Conservation (phyloP, 2,329 filamentous ascomycete genomes). For the Stachybotrys elegans region DNA sequence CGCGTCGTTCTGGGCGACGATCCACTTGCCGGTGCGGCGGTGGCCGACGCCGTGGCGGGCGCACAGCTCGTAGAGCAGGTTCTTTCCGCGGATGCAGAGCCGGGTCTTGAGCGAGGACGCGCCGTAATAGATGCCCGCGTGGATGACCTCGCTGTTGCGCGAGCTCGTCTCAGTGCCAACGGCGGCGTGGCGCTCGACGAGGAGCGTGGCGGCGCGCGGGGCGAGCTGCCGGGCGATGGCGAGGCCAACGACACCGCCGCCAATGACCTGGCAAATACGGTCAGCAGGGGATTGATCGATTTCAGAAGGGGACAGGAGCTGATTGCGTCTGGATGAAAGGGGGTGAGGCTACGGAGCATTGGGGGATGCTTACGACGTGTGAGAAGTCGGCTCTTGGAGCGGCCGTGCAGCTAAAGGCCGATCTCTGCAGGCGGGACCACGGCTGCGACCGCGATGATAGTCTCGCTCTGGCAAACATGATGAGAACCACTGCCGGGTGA, state of each 20-base stretch:
- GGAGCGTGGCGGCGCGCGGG: slow-evolving; percentile 60
- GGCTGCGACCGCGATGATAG: slow-evolving; percentile 36
- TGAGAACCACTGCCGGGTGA: no score
- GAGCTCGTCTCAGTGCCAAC: slow-evolving; percentile 83
- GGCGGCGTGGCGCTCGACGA: slow-evolving; percentile 73
- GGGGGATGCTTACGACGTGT: slow-evolving; percentile 31
- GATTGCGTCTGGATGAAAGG: neutral
- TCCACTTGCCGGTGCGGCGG: slow-evolving; percentile 82
- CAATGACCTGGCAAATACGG: slow-evolving; percentile 40
- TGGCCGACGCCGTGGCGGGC: slow-evolving; percentile 60
- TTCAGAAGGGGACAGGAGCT: no score
- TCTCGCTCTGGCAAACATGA: no score
- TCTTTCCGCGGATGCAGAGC: slow-evolving; percentile 73
- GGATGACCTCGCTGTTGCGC: slow-evolving; percentile 93
- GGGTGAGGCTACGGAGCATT: no score
- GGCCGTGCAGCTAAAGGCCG: slow-evolving; percentile 30
- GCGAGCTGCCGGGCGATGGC: slow-evolving; percentile 73
- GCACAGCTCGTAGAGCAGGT: slow-evolving; percentile 78
- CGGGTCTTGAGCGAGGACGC: slow-evolving; percentile 69
- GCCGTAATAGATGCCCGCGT: slow-evolving; percentile 91
- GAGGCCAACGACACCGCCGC: slow-evolving; percentile 68
- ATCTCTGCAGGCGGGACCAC: slow-evolving; percentile 9
- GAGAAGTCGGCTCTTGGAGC: slow-evolving; percentile 35
- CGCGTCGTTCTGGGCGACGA: slow-evolving; percentile 74
- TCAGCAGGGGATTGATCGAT: neutral